These are phyloP conservation scores for Heterococcus sp. DNA, from an alignment of 108 stramenopile species.

Conservation along the genomic window DNA sequence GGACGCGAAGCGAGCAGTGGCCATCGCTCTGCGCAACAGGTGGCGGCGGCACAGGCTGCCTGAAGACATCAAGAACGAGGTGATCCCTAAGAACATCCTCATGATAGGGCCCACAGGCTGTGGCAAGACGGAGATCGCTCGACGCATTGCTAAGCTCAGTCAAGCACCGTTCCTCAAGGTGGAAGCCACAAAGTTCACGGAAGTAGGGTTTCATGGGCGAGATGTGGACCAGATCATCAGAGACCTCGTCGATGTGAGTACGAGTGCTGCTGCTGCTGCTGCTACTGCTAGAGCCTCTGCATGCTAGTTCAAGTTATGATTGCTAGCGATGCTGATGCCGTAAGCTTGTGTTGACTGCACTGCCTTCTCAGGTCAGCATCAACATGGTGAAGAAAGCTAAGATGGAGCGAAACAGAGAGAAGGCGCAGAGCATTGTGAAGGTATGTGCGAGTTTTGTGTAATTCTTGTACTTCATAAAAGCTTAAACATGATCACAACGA, in stretches of 20 bases:
- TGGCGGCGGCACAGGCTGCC: slow-evolving; percentile 90
- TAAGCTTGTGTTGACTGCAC: too few relatives aligned
- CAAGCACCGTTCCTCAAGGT: slow-evolving; percentile 98
- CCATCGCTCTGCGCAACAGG: slow-evolving; percentile 96
- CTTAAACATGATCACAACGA: too few relatives aligned
- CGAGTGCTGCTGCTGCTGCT: too few relatives aligned
- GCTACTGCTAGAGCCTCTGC: too few relatives aligned
- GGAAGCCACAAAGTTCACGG: slow-evolving; percentile 99
- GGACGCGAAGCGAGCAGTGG: slow-evolving; percentile 94
- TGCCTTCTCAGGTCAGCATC: slow-evolving; percentile 58
- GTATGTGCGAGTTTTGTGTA: background rate
- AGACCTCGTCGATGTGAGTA: slow-evolving; percentile 87
- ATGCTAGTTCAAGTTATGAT: too few relatives aligned
- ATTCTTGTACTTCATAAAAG: too few relatives aligned
- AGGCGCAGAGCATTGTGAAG: slow-evolving; percentile 14
- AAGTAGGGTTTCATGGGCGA: slow-evolving; percentile 98
- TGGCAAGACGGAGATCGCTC: slow-evolving; percentile 97
- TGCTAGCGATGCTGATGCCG: too few relatives aligned
- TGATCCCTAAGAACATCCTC: slow-evolving; percentile 98
- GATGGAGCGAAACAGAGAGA: slow-evolving; percentile 55
- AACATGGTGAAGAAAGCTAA: slow-evolving; percentile 79
- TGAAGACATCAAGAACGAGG: slow-evolving; percentile 78
- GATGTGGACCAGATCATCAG: slow-evolving; percentile 98
- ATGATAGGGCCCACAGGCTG: slow-evolving; percentile 99
- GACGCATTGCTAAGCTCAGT: slow-evolving; percentile 89